Conservation (phyloP, 2,329 filamentous ascomycete genomes). For the Fusarium xyrophilum region DNA sequence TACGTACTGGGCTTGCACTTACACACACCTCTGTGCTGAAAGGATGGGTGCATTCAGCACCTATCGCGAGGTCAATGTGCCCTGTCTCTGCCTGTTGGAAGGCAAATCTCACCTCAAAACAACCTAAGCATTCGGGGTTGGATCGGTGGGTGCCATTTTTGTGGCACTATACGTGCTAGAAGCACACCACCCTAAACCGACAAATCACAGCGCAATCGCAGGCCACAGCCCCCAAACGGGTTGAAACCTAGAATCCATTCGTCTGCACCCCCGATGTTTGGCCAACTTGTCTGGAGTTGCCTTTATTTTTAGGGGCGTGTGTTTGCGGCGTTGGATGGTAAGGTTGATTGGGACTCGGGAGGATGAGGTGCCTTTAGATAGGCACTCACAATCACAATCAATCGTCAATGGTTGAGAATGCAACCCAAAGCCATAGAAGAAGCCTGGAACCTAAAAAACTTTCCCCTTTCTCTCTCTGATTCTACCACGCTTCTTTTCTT, state of each 20-base stretch:
- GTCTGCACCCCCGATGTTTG: background rate
- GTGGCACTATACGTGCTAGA: background rate
- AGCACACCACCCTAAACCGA: background rate
- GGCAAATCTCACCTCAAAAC: constrained; percentile 1
- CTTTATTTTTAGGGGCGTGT: background rate
- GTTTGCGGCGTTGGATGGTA: background rate
- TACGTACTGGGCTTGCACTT: constrained; percentile 30
- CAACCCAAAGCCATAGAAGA: constrained; percentile 5
- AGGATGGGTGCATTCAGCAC: background rate
- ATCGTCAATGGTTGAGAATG: background rate
- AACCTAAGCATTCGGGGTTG: background rate
- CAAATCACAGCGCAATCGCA: constrained; percentile 7
- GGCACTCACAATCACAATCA: background rate
- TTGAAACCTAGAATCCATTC: background rate
- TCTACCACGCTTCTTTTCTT: constrained; percentile 20
- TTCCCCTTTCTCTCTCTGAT: constrained; percentile 11
- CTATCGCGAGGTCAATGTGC: constrained; percentile 23
- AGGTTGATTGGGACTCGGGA: constrained; percentile 7
- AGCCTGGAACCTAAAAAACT: background rate
- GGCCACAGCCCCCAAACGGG: background rate
- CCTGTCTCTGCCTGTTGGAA: constrained; percentile 16
- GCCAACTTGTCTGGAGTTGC: background rate
- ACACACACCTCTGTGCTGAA: background rate
- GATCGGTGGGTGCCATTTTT: constrained; percentile 3
- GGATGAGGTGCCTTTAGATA: background rate